Percentiles rank a stretch among this genome's conserved stretches.
These are phyloP conservation scores for Pyrenophora seminiperda DNA, from an alignment of 2,329 filamentous ascomycete species.

Conservation along the genomic window DNA sequence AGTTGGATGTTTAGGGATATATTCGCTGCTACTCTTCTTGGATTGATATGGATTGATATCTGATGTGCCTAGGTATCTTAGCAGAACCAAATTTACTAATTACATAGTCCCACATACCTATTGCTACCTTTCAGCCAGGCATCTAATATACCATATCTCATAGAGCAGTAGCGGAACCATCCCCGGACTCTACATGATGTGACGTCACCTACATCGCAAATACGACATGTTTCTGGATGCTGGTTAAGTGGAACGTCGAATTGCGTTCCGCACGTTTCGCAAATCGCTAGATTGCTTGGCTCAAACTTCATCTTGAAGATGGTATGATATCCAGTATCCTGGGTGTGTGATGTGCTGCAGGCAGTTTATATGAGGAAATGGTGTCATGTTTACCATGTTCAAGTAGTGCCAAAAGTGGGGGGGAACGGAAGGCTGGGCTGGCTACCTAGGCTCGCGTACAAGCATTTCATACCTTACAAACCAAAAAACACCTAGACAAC, in stretches of 20 bases:
- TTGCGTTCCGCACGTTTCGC: conserved; percentile 72
- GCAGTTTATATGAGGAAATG: not conserved
- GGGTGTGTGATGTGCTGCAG: not conserved
- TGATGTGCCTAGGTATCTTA: no score
- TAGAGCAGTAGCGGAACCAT: no score
- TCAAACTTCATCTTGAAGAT: conserved; percentile 34
- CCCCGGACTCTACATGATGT: no score
- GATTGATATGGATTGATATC: no score
- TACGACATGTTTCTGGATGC: conserved; percentile 63
- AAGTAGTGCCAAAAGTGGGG: conserved; percentile 11
- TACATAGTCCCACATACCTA: no score
- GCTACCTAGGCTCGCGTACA: not conserved
- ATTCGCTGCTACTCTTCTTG: no score
- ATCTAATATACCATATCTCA: no score
- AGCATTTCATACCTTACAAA: not conserved
- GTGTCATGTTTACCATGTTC: conserved; percentile 1
- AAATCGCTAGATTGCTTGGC: conserved; percentile 60
- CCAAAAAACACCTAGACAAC: no score
- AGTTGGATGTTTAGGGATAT: conserved; percentile 5
- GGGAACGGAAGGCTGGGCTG: not conserved
- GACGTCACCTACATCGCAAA: conserved; percentile 67
- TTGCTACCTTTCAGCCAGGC: no score
- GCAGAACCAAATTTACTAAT: no score
- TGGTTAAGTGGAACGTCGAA: conserved; percentile 60
- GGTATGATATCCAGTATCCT: not conserved